These are phyloP conservation scores for Penicillium arizonense DNA, from an alignment of 495 filamentous ascomycete genomes.

Conservation along the genomic window DNA sequence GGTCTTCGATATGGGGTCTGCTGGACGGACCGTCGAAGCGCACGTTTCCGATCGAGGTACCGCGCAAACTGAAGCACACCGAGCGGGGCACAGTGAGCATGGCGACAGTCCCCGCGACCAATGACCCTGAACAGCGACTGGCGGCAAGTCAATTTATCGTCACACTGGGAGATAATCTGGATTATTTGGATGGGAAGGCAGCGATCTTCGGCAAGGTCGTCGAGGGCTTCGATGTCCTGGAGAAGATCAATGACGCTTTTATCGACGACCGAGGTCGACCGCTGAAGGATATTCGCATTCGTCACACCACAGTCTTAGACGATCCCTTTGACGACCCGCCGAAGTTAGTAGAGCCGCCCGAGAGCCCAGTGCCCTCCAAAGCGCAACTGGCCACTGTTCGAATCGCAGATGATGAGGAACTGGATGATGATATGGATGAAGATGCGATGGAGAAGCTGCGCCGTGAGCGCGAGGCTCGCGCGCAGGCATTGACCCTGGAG, in stretches of 20 bases:
- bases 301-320: slow-evolving; percentile 85
- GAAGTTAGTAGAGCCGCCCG: slow-evolving; percentile 69
- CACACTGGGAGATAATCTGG: slow-evolving; percentile 81
- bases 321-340: slow-evolving; percentile 82
- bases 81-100: slow-evolving; percentile 91
- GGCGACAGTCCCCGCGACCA: slow-evolving; percentile 75
- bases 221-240: slow-evolving; percentile 86
- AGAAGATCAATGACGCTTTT: slow-evolving; percentile 90
- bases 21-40: slow-evolving; percentile 69
- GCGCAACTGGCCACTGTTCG: slow-evolving; percentile 88
- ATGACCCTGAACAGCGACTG: slow-evolving; percentile 76
- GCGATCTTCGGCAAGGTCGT: slow-evolving; percentile 94
- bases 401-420: slow-evolving; percentile 83
- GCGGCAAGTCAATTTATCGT: slow-evolving; percentile 89
- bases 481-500: slow-evolving; percentile 91
- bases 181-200: slow-evolving; percentile 85
- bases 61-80: slow-evolving; percentile 79
- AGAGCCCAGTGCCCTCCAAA: slow-evolving; percentile 77
- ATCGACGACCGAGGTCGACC: slow-evolving; percentile 81
- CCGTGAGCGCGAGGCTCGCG: slow-evolving; percentile 86
- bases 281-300: slow-evolving; percentile 87
- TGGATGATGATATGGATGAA: slow-evolving; percentile 74
- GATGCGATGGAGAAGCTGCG: slow-evolving; percentile 75
- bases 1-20: slow-evolving; percentile 86
- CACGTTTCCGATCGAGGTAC: slow-evolving; percentile 79